A percentile compares a stretch with the other conserved stretches of the same genome.
phyloP scores from a whole-genome alignment of 2,329 filamentous ascomycete species.

The Cercospora sp. region DNA sequence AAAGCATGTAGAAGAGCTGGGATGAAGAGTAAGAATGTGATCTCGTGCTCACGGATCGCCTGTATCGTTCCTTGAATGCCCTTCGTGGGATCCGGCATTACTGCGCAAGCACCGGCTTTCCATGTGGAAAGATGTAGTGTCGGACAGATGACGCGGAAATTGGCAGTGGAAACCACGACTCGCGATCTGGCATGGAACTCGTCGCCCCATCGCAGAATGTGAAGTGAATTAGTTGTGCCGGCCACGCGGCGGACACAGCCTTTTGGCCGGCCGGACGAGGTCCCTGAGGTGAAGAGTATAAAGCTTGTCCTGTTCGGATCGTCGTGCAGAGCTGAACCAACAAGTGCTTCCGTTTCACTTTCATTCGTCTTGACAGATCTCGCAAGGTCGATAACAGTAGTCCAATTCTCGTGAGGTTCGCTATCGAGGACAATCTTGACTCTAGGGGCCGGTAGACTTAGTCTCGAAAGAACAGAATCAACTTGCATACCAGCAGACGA shows the following conservation, averaged over 20 bases:
- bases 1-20: slow-evolving; percentile 22
- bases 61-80: slow-evolving; percentile 12
- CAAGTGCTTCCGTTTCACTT: background rate
- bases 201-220: slow-evolving; percentile 9
- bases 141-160: slow-evolving; percentile 27
- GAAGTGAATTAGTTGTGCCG: slow-evolving; percentile 1
- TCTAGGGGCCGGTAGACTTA: background rate
- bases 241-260: slow-evolving; percentile 19
- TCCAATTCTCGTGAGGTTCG: background rate
- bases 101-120: slow-evolving; percentile 21
- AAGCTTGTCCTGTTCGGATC: slow-evolving; percentile 17
- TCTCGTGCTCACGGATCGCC: slow-evolving; percentile 18
- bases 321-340: slow-evolving; percentile 11
- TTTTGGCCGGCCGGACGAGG: slow-evolving; percentile 23
- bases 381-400: slow-evolving; percentile 2
- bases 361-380: background rate
- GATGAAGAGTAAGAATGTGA: slow-evolving; percentile 21
- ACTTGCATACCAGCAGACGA: slow-evolving; percentile 7
- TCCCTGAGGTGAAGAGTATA: slow-evolving; percentile 25
- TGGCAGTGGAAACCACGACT: slow-evolving; percentile 12
- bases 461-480: slow-evolving; percentile 6
- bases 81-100: slow-evolving; percentile 20
- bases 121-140: slow-evolving; percentile 15
- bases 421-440: slow-evolving; percentile 20
- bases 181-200: background rate